Base-by-base conservation (phyloP, 2,329 filamentous ascomycete genomes). In the Colletotrichum sidae region DNA sequence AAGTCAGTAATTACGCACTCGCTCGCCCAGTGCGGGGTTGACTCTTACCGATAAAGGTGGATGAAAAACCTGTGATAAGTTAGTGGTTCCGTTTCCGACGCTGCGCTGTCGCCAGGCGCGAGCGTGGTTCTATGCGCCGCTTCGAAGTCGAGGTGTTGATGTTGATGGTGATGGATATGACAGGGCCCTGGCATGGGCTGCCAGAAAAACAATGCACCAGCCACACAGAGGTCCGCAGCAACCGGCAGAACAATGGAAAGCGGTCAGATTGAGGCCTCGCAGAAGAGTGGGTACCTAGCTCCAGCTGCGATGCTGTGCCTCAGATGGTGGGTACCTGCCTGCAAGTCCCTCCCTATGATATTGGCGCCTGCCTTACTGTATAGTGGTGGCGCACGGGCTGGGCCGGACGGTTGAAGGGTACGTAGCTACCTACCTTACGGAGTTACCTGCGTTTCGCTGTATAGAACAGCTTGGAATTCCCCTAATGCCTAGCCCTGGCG, bases 61-160 rank as follows among this genome's bases (percentile, higher is more conserved):
- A 17, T 55, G 44, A 47, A 9, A 56, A 62, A 52, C 52, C 64
- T 70, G 68, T 69, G 69, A 46, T 65, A 51, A 63, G 68, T 72
- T 73, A 72, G 72, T 74, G 70, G 55, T 41, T n/a, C 44, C 51
- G 52, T 42, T 62, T 49, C 55, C 47, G 62, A 56, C 62, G 62
- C 62, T 65, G 58, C 62, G 62, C 62, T 56, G 41, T 65, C 62
- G 62, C 62, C 39, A 41, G 62, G 64, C 53, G 60, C 59, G 53
- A 12, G 64, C 60, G 62, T 67, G 60, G 59, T 65, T 60, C 60
- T 50, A 54, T 65, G 54, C 64, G 49, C 64, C 64, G 54, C 60
- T 65, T 64, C 46, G 39, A 46, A 56, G 62, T 65, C 42, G 53
- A 57, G 60, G 53, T 59, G 64, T 44, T 10, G 64, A 39, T 67